Evolutionary conservation across 495 filamentous ascomycete species (phyloP), one percentile per base, ranked within the genome.

Genomic region (Letharia lupina): DNA sequence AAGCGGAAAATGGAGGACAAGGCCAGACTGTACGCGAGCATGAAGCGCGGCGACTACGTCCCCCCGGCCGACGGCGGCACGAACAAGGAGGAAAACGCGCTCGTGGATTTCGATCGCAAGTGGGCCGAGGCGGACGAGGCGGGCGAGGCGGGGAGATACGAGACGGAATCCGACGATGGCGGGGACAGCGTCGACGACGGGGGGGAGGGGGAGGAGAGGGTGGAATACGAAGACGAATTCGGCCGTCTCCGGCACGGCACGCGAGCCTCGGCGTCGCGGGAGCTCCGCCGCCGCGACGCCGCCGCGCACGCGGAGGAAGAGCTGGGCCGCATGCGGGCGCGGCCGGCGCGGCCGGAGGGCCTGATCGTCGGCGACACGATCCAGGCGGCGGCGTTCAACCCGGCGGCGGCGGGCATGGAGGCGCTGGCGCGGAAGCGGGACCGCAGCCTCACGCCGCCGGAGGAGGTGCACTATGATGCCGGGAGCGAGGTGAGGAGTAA

Each of bases 71-170:
- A 45, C 23, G 63, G 67, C 0, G 48, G 57, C 6, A 68, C 64
- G 11, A 76, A 75, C 60, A 72, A 73, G 50, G 78, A 75, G 4
- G 71, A 71, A 3, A 73, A 82, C 70, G 83, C 76, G 12, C 77
- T 93, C 31, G 87, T 98, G 0, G 94, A 98, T 78, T 98, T 98
- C 72, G 93, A 97, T 76, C 80, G 86, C 54, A 98, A 98, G 76
- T 96, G 93, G 91, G 91, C 87, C 0, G 90, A 95, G 69, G 74
- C 76, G 48, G 73, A 85, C 56, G 75, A 75, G 7, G 68, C 69
- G 6, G 74, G 72, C 15, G 77, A 79, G 16, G 72, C 74, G 18
- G 71, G 47, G 4, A 59, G 28, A 15, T 66, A 68, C 8, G 71
- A 77, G 50, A 71, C 75, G 20, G 80, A 72, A 45, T 79, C 79